Conservation (phyloP, 306 rosid species). For the Cucurbita maxima region DNA sequence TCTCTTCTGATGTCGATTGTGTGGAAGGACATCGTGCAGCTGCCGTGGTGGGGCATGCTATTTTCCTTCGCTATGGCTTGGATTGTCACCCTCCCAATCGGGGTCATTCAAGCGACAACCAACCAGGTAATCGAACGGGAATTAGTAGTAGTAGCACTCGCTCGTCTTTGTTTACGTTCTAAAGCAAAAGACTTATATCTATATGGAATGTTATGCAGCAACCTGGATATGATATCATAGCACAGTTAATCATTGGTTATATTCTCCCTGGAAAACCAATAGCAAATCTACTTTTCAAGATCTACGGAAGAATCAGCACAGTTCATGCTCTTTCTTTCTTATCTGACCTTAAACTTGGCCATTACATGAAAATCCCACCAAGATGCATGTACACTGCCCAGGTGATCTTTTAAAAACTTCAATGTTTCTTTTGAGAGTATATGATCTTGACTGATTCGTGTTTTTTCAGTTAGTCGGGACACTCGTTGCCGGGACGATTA, state of each 20-base stretch:
- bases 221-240: slow-evolving; percentile 98
- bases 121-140: slow-evolving; percentile 48
- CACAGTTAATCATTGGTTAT: slow-evolving; percentile 90
- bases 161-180: background rate
- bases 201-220: slow-evolving; percentile 37
- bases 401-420: slow-evolving; percentile 21
- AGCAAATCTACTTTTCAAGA: slow-evolving; percentile 85
- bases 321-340: slow-evolving; percentile 93
- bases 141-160: background rate
- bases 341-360: slow-evolving; percentile 92
- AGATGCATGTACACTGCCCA: slow-evolving; percentile 88
- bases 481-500: slow-evolving; percentile 53
- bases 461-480: slow-evolving; percentile 74
- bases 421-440: background rate
- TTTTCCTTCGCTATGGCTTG: slow-evolving; percentile 75
- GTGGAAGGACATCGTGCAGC: slow-evolving; percentile 72
- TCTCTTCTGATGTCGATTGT: slow-evolving; percentile 55
- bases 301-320: slow-evolving; percentile 93
- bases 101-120: slow-evolving; percentile 97
- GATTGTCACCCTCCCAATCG: slow-evolving; percentile 90
- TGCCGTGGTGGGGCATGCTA: slow-evolving; percentile 98
- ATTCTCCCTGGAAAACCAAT: slow-evolving; percentile 90
- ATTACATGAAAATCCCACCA: slow-evolving; percentile 98
- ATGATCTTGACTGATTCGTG: background rate
- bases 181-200: background rate